A percentile compares a stretch with the other conserved stretches of the same genome.
Evolutionary conservation across 2,329 filamentous ascomycete genomes (phyloP).

Genomic region (Endoconidiophora laricicola): DNA sequence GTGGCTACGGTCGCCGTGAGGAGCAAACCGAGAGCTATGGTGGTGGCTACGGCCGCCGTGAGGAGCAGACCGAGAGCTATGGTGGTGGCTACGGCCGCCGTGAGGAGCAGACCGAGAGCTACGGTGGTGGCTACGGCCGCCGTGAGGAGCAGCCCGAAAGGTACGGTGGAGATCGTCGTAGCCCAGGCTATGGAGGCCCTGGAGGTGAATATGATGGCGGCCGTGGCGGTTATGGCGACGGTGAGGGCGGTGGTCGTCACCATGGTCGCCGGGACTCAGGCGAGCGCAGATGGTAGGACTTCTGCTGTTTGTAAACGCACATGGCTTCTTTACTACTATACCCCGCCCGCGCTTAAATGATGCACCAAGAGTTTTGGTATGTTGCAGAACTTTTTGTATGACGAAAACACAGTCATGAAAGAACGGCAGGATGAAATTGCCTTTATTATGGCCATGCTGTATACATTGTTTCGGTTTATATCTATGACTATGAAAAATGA

Average conservation of each 20-base stretch:
- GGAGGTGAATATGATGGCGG: slow-evolving; percentile 15
- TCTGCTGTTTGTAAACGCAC: slow-evolving; percentile 2
- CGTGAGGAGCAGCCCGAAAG: slow-evolving; percentile 14
- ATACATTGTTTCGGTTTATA: no score
- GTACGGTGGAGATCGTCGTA: slow-evolving; percentile 4
- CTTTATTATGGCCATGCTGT: no score
- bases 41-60: slow-evolving; percentile 13
- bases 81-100: slow-evolving; percentile 11
- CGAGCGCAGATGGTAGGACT: slow-evolving; percentile 13
- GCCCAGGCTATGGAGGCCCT: not conserved
- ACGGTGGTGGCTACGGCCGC: slow-evolving; percentile 16
- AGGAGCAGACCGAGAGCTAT: slow-evolving; percentile 13
- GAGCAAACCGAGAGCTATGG: slow-evolving; percentile 18
- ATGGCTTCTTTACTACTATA: not conserved
- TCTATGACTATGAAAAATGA: no score
- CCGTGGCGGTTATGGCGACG: not conserved
- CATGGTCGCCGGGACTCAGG: slow-evolving; percentile 6
- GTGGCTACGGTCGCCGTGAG: slow-evolving; percentile 15
- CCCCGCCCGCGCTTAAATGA: not conserved
- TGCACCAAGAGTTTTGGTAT: no score
- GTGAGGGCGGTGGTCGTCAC: slow-evolving; percentile 6
- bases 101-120: slow-evolving; percentile 5
- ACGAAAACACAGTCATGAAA: no score
- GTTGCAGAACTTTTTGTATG: no score
- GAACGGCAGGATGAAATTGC: no score